These are phyloP conservation scores for Crucihimalaya himalaica DNA, from an alignment of 345 rosid species.

Conservation along the genomic window DNA sequence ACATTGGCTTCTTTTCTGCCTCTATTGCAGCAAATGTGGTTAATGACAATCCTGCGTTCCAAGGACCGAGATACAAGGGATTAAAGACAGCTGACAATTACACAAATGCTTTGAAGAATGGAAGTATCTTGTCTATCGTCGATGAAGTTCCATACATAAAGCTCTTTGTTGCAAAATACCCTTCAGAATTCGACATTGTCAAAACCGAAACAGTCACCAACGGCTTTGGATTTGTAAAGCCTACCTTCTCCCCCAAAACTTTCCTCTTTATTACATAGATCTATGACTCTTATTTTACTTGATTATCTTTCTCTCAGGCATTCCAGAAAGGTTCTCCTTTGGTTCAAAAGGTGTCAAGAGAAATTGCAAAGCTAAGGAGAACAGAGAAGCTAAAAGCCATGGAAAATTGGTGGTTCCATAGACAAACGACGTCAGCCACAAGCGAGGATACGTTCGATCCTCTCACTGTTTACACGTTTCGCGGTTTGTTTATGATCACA, in stretches of 20 bases:
- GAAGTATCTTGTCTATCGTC: conserved; percentile 35
- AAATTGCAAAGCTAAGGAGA: conserved; percentile 41
- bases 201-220: conserved; percentile 21
- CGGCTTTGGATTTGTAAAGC: conserved; percentile 45
- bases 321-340: conserved; percentile 40
- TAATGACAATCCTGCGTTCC: conserved; percentile 11
- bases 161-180: conserved; percentile 20
- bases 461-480: conserved; percentile 24
- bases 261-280: not conserved
- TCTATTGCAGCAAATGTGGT: not conserved
- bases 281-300: not conserved
- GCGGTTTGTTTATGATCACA: conserved; percentile 44
- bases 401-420: conserved; percentile 25
- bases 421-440: not conserved
- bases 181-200: conserved; percentile 8
- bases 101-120: conserved; percentile 25
- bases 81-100: not conserved
- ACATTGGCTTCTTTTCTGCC: not conserved
- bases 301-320: conserved; percentile 29
- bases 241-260: not conserved
- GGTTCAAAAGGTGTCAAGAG: conserved; percentile 37
- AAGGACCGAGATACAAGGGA: not conserved
- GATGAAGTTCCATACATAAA: conserved; percentile 40
- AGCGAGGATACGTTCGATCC: not conserved
- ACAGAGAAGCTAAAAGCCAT: conserved; percentile 30